These are phyloP conservation scores for Coelastrella sp. DNA, from an alignment of 139 green algal genomes.

Conservation along the genomic window DNA sequence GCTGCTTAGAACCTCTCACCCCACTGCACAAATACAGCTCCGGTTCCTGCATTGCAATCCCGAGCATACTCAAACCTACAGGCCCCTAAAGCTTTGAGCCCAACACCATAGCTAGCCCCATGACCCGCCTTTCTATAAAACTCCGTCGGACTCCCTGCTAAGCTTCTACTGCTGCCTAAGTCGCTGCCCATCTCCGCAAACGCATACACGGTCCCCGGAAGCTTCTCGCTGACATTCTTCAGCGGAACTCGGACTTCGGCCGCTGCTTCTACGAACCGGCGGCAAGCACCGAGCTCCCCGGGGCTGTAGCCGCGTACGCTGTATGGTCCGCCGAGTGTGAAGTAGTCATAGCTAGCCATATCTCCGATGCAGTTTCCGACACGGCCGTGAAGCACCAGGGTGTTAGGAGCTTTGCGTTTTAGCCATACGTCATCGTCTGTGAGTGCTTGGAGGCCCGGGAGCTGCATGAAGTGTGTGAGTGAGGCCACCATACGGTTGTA, in stretches of 20 bases:
- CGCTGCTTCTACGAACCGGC: slow-evolving; percentile 86
- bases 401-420: slow-evolving; percentile 65
- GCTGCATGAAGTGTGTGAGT: slow-evolving; percentile 62
- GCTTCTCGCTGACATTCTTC: slow-evolving; percentile 57
- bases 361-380: slow-evolving; percentile 84
- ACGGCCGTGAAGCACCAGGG: slow-evolving; percentile 85
- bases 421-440: slow-evolving; percentile 67
- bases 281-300: slow-evolving; percentile 91
- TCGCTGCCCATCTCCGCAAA: slow-evolving; percentile 94
- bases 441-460: slow-evolving; percentile 70
- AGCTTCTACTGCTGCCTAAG: slow-evolving; percentile 73
- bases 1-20: slow-evolving; percentile 92
- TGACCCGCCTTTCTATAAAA: slow-evolving; percentile 92
- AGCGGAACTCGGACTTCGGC: slow-evolving; percentile 85
- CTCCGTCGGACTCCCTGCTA: slow-evolving; percentile 93
- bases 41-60: slow-evolving; percentile 90
- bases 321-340: slow-evolving; percentile 95
- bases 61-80: slow-evolving; percentile 85
- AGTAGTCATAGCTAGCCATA: slow-evolving; percentile 94
- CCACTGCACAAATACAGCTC: slow-evolving; percentile 85
- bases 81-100: slow-evolving; percentile 87
- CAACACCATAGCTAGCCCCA: slow-evolving; percentile 84
- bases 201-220: slow-evolving; percentile 79
- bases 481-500: slow-evolving; percentile 65
- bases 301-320: slow-evolving; percentile 93